Percentiles rank a stretch among this genome's conserved stretches.
Evolutionary conservation across 2,329 filamentous ascomycete genomes (phyloP).

Genomic region (Onygenales sp.): DNA sequence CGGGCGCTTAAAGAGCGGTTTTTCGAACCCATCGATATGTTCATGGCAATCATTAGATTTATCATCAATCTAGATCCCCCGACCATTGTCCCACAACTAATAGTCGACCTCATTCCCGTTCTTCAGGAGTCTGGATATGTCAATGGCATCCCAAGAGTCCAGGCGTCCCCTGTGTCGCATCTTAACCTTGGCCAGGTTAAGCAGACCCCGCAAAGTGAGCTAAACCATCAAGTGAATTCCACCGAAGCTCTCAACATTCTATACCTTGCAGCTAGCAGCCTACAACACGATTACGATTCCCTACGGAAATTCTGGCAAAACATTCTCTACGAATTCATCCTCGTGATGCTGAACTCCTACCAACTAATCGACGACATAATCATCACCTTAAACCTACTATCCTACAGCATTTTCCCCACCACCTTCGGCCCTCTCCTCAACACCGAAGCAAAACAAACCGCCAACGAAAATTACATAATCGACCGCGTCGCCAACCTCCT

Average conservation of each 20-base stretch:
- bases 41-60: slow-evolving; percentile 32
- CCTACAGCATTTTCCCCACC: slow-evolving; percentile 43
- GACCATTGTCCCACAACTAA: slow-evolving; percentile 25
- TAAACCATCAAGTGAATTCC: slow-evolving; percentile 43
- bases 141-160: slow-evolving; percentile 44
- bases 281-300: slow-evolving; percentile 34
- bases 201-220: slow-evolving; percentile 31
- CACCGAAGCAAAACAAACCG: slow-evolving; percentile 28
- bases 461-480: slow-evolving; percentile 40
- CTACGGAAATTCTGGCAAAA: slow-evolving; percentile 44
- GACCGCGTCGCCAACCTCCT: slow-evolving; percentile 50
- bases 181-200: slow-evolving; percentile 29
- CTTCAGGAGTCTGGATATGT: slow-evolving; percentile 41
- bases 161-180: slow-evolving; percentile 34
- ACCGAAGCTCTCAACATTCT: slow-evolving; percentile 47
- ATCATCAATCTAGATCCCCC: slow-evolving; percentile 31
- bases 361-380: slow-evolving; percentile 49
- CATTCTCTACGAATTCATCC: slow-evolving; percentile 48
- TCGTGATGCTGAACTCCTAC: slow-evolving; percentile 49
- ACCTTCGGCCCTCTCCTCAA: slow-evolving; percentile 47
- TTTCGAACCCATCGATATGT: slow-evolving; percentile 32
- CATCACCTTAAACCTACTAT: slow-evolving; percentile 45
- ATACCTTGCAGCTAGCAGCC: slow-evolving; percentile 41
- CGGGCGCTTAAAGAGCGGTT: slow-evolving; percentile 47
- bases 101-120: slow-evolving; percentile 29